phyloP scores from a whole-genome alignment of 257 asterid genomes.

The Solanum chilense region DNA sequence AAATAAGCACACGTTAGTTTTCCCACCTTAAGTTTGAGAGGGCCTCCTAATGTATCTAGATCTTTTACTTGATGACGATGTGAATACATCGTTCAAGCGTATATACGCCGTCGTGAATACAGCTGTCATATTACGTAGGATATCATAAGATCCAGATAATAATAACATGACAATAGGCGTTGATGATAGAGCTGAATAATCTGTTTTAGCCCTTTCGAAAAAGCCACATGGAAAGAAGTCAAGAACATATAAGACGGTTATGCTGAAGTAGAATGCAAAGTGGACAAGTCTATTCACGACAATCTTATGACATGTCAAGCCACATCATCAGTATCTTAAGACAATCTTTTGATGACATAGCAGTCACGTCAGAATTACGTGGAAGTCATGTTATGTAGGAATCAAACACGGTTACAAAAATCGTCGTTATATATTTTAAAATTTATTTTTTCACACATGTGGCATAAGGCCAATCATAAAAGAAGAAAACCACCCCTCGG shows the following conservation, averaged over 20 bases:
- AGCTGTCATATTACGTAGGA: background rate
- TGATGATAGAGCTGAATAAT: background rate
- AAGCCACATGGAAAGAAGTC: background rate
- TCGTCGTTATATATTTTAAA: background rate
- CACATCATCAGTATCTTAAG: background rate
- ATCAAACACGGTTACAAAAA: background rate
- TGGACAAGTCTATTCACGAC: background rate
- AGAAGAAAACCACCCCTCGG: background rate
- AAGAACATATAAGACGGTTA: background rate
- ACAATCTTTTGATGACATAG: background rate
- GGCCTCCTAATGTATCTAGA: background rate
- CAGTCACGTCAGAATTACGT: background rate
- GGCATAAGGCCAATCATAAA: background rate
- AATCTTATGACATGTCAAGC: background rate
- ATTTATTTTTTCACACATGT: background rate
- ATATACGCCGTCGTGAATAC: background rate
- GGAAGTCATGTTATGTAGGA: background rate
- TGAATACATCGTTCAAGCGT: background rate
- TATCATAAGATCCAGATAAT: background rate
- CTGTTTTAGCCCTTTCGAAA: background rate
- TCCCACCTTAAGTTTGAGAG: background rate
- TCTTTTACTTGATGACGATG: background rate
- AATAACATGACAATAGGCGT: background rate
- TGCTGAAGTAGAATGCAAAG: background rate
- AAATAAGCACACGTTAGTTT: background rate